Base-by-base conservation (phyloP, 106 monocot genomes). In the Vanilla planifolia region DNA sequence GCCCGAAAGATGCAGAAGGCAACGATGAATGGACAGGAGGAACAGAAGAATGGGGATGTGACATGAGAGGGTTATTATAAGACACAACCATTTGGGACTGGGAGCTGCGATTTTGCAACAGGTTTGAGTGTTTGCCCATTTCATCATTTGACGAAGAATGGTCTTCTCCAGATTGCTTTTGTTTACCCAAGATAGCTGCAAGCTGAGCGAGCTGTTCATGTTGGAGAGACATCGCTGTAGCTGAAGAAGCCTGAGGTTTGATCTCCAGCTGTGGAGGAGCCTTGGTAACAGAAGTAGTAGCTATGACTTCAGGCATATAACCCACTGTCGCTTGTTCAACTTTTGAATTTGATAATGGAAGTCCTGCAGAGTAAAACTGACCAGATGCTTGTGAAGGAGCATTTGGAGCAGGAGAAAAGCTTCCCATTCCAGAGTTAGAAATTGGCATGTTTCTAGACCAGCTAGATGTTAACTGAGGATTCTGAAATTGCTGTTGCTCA, bases 161-260 rank as follows among this genome's bases (percentile, higher is more conserved):
- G 0, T 51, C 74, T 42, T 74, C 76, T 43, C 71, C 79, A 14
- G 50, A 62, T 57, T 86, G 77, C 24, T 80, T 80, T 59, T 87
- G 83, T 8, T 84, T 83, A 51, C 69, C 83, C 30, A 92, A 70
- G 65, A 92, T 40, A 41, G 78, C 55, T 15, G 84, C 77, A 34
- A 92, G 78, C 21, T 92, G 83, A 30, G 84, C 87, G 56, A 92
- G 78, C 46, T 87, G 86, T 20, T 80, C 87, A 28, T 83, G 76
- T 41, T 75, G 72, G 33, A 92, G 59, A 65, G 85, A 68, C 60
- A 71, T 10, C 26, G 70, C 65, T 42, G 68, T 3, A 33, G 77
- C 48, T 60, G 73, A 51, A 42, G 80, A 65, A 73, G 44, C 35
- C 26, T 65, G 66, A n/a, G 68, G 67, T 35, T 61, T 83, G 68